These are phyloP conservation scores for Mycena indigotica DNA, from an alignment of 768 basidiomycete species.

Conservation along the genomic window DNA sequence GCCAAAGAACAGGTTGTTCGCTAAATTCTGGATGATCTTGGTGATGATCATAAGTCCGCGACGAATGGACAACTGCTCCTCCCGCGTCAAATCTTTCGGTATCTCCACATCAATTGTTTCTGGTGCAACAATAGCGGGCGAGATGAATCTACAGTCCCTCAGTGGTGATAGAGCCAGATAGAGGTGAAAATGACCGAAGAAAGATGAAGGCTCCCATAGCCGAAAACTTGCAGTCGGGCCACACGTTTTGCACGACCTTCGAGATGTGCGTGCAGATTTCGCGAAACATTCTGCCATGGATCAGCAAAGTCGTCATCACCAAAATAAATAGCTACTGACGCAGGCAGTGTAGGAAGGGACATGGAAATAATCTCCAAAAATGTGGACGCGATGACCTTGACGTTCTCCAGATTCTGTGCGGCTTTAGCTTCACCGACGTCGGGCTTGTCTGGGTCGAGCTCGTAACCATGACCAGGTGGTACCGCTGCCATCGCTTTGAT, in stretches of 20 bases:
- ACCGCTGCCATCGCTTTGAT: constrained; percentile 73
- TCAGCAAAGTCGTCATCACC: no score
- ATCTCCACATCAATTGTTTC: constrained; percentile 83
- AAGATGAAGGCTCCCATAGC: constrained; percentile 92
- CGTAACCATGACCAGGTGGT: constrained; percentile 74
- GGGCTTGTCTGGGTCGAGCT: constrained; percentile 68
- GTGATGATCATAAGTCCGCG: constrained; percentile 85
- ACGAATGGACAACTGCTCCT: constrained; percentile 53
- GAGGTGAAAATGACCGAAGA: constrained; percentile 53
- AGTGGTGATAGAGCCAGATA: background rate
- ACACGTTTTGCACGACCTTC: constrained; percentile 68
- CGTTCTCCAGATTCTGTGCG: constrained; percentile 66
- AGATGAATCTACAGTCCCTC: constrained; percentile 68
- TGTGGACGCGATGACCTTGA: constrained; percentile 71
- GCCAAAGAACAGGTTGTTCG: constrained; percentile 92
- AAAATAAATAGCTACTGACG: no score
- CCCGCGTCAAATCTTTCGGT: constrained; percentile 53
- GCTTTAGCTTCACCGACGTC: constrained; percentile 56
- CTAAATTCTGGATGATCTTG: constrained; percentile 90
- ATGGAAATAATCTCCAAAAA: constrained; percentile 76
- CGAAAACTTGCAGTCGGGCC: constrained; percentile 80
- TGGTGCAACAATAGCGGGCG: constrained; percentile 86
- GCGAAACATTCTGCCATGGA: constrained; percentile 83
- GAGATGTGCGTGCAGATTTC: constrained; percentile 86
- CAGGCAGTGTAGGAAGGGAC: no score